Evolutionary conservation across 2,329 filamentous ascomycete genomes (phyloP).

Genomic region (Colletotrichum sp.): DNA sequence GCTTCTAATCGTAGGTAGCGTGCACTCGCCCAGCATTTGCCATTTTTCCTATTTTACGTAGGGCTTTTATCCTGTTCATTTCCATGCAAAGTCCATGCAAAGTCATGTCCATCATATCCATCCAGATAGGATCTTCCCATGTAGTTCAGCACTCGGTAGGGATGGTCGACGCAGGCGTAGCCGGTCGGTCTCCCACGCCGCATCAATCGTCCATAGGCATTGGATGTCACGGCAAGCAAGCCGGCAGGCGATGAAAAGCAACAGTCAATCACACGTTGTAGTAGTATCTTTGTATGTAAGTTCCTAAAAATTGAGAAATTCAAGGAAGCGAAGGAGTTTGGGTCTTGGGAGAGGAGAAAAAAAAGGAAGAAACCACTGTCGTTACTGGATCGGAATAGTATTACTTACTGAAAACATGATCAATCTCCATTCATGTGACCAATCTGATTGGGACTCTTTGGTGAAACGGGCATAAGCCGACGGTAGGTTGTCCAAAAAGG

Average conservation of each 20-base stretch:
- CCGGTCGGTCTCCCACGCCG: background rate
- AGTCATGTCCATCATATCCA: background rate
- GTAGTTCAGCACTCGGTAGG: background rate
- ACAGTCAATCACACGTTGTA: background rate
- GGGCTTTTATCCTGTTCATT: background rate
- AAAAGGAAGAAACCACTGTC: background rate
- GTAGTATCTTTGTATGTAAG: background rate
- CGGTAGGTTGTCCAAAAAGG: accelerated
- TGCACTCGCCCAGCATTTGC: background rate
- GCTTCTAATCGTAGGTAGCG: conserved; percentile 37
- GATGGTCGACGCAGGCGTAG: background rate
- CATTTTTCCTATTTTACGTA: background rate
- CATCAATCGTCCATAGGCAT: background rate
- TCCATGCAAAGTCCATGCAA: background rate
- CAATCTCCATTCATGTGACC: background rate
- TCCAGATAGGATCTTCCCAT: background rate
- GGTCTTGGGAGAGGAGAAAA: background rate
- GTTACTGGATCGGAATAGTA: background rate
- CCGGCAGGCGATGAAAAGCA: background rate
- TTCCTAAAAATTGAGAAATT: background rate
- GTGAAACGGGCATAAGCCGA: background rate
- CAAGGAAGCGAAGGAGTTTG: background rate
- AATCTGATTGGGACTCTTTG: background rate
- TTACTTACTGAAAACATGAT: background rate
- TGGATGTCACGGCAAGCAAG: background rate